A percentile compares a stretch with the other conserved stretches of the same genome.
These are phyloP conservation scores for Erysimum cheiri DNA, from an alignment of 441 rosid genomes.

Conservation along the genomic window DNA sequence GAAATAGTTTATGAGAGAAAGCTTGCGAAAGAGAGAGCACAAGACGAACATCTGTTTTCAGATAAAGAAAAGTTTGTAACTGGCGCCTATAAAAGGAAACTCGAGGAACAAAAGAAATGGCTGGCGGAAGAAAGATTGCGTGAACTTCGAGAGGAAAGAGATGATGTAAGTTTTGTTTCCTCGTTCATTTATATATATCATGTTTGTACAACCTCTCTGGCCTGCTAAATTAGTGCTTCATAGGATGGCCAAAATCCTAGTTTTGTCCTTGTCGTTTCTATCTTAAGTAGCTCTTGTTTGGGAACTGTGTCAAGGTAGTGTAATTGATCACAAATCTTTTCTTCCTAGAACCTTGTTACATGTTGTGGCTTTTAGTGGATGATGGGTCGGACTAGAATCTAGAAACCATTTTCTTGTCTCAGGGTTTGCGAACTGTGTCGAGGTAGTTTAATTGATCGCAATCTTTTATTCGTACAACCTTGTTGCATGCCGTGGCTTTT, in stretches of 20 bases:
- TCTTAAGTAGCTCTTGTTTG: constrained; percentile 1
- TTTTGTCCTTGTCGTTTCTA: background rate
- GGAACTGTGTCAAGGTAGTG: background rate
- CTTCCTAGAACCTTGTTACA: background rate
- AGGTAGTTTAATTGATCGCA: background rate
- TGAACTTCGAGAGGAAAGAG: constrained; percentile 81
- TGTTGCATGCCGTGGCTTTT: background rate
- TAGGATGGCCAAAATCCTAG: background rate
- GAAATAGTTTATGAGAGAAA: constrained; percentile 80
- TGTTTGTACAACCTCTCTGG: background rate
- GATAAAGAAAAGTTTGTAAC: constrained; percentile 88
- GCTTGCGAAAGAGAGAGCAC: constrained; percentile 85
- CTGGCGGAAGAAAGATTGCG: constrained; percentile 73
- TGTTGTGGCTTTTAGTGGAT: background rate
- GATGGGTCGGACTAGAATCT: no score
- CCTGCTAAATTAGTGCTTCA: background rate
- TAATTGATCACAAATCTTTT: background rate
- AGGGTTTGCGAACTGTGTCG: background rate
- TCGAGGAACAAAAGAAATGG: constrained; percentile 90
- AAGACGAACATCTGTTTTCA: constrained; percentile 85
- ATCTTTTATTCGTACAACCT: background rate
- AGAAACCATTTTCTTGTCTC: no score
- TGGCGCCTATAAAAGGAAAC: constrained; percentile 79
- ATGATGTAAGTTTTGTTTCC: constrained; percentile 69
- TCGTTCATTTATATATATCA: background rate